Evolutionary conservation across 768 basidiomycete genomes (phyloP).

Genomic region (Symmetrospora coprosmae): DNA sequence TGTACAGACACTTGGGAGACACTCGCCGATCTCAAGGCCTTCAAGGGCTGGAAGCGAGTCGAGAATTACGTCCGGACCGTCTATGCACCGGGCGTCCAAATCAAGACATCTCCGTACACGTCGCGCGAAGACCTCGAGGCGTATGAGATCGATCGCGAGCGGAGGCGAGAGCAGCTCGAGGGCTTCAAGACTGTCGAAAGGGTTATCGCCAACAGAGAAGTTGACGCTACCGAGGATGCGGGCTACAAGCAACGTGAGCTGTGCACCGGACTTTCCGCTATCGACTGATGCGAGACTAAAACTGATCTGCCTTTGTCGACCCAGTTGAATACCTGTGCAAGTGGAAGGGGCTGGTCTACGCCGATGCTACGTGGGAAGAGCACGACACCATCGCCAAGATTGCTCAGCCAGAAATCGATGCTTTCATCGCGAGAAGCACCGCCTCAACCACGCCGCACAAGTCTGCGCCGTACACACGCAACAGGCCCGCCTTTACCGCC

Average conservation of each 20-base stretch:
- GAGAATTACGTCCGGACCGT: constrained; percentile 87
- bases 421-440: constrained; percentile 59
- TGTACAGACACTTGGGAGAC: constrained; percentile 92
- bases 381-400: constrained; percentile 59
- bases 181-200: constrained; percentile 82
- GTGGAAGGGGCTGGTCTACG: constrained; percentile 85
- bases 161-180: constrained; percentile 80
- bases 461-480: constrained; percentile 53
- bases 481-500: constrained; percentile 66
- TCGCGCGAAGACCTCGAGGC: constrained; percentile 79
- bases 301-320: constrained; percentile 40
- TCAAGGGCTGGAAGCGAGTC: constrained; percentile 87
- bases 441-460: constrained; percentile 74
- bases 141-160: constrained; percentile 74
- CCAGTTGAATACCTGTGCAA: constrained; percentile 83
- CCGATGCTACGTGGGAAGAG: constrained; percentile 87
- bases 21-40: constrained; percentile 87
- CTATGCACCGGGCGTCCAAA: constrained; percentile 58
- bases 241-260: constrained; percentile 31
- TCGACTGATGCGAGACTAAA: constrained; percentile 40
- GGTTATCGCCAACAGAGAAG: constrained; percentile 62
- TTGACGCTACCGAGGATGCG: constrained; percentile 27
- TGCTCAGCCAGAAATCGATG: constrained; percentile 62
- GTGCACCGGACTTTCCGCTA: neutral
- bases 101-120: constrained; percentile 51